phyloP scores from a whole-genome alignment of 164 flowering plant genomes.

The Stephania yunnanensis region DNA sequence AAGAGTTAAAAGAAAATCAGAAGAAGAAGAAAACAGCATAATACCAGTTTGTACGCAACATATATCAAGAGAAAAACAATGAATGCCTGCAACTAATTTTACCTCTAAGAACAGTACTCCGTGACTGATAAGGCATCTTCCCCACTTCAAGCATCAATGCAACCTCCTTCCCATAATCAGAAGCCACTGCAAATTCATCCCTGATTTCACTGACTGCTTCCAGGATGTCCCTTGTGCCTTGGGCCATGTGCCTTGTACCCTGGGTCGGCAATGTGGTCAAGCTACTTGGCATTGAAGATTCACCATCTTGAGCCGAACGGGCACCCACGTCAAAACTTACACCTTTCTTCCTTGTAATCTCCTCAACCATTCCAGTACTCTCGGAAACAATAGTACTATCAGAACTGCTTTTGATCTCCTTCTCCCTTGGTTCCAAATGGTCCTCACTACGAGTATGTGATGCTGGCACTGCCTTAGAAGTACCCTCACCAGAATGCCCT shows the following conservation, averaged over 20 bases:
- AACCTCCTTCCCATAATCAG: constrained; percentile 70
- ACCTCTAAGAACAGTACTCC: constrained; percentile 53
- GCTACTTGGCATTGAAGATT: constrained; percentile 54
- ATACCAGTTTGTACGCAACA: not conserved
- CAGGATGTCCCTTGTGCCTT: constrained; percentile 57
- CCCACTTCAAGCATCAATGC: constrained; percentile 78
- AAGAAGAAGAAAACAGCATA: not conserved
- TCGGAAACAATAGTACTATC: constrained; percentile 29
- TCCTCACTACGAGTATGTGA: constrained; percentile 12
- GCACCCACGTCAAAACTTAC: constrained; percentile 57
- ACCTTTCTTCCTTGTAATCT: constrained; percentile 41
- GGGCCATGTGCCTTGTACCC: constrained; percentile 55
- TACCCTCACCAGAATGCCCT: constrained; percentile 27
- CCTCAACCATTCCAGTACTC: constrained; percentile 26
- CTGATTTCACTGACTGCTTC: constrained; percentile 80
- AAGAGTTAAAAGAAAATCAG: not conserved
- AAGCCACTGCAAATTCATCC: constrained; percentile 69
- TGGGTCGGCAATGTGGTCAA: constrained; percentile 38
- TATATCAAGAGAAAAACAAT: not conserved
- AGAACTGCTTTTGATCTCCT: constrained; percentile 29
- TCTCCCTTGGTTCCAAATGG: constrained; percentile 12
- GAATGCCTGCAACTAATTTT: not conserved
- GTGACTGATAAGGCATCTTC: constrained; percentile 62
- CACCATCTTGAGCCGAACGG: constrained; percentile 31
- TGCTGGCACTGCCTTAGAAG: constrained; percentile 34